A percentile compares a stretch with the other conserved stretches of the same genome.
Evolutionary conservation across 1,284 basidiomycete species (phyloP).

Genomic region (Takashimella tepidaria): DNA sequence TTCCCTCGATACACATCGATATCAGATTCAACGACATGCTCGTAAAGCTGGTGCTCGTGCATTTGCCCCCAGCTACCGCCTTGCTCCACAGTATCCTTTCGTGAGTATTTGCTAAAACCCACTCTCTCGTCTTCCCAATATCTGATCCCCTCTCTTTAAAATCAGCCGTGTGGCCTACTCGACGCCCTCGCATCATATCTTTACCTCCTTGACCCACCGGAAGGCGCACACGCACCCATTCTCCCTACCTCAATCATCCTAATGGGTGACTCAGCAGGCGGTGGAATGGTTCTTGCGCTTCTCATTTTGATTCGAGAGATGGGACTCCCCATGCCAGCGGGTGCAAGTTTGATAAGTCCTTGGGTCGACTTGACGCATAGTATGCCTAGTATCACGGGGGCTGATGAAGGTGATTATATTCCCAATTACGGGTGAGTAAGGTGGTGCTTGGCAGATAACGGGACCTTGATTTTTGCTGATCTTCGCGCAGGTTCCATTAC

Average conservation of each 20-base stretch:
- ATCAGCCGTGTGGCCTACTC: slow-evolving; percentile 51
- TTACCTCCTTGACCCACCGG: slow-evolving; percentile 67
- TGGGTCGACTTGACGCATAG: slow-evolving; percentile 94
- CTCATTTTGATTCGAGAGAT: slow-evolving; percentile 83
- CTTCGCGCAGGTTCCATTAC: slow-evolving; percentile 41
- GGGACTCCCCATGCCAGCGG: slow-evolving; percentile 75
- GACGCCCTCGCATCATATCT: slow-evolving; percentile 52
- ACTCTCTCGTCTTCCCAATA: background rate
- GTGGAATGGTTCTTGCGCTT: slow-evolving; percentile 75
- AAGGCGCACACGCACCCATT: slow-evolving; percentile 68
- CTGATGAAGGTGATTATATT: slow-evolving; percentile 43
- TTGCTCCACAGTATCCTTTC: slow-evolving; percentile 93
- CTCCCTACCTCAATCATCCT: slow-evolving; percentile 76
- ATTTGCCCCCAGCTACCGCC: slow-evolving; percentile 74
- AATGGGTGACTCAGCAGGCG: slow-evolving; percentile 89
- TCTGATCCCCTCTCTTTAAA: slow-evolving; percentile 21
- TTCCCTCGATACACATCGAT: slow-evolving; percentile 50
- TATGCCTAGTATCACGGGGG: slow-evolving; percentile 67
- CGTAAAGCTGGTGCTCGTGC: slow-evolving; percentile 80
- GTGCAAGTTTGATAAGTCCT: slow-evolving; percentile 74
- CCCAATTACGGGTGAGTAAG: slow-evolving; percentile 32
- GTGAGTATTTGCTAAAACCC: slow-evolving; percentile 55
- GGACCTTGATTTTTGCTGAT: slow-evolving; percentile 4
- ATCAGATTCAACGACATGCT: slow-evolving; percentile 79
- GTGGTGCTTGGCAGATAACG: too few relatives aligned